These are phyloP conservation scores for Sarcodon sp. DNA, from an alignment of 768 basidiomycete genomes.

Conservation along the genomic window DNA sequence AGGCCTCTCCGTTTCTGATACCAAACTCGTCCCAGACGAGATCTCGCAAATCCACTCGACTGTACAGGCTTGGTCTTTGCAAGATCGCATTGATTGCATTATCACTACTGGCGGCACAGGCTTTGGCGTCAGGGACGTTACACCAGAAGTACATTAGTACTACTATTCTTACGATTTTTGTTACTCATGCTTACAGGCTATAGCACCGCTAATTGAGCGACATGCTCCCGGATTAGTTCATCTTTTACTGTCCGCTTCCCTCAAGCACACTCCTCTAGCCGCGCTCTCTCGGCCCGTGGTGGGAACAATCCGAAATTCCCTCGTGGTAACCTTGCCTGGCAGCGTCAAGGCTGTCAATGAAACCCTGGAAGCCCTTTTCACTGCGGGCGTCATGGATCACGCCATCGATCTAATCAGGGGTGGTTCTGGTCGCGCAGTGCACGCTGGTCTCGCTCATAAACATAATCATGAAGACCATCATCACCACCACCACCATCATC, in stretches of 20 bases:
- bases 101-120: constrained; percentile 85
- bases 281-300: constrained; percentile 77
- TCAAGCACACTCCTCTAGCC: constrained; percentile 67
- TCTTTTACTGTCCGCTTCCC: constrained; percentile 52
- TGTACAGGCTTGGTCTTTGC: constrained; percentile 32
- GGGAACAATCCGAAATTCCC: constrained; percentile 50
- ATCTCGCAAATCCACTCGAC: constrained; percentile 30
- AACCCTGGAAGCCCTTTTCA: constrained; percentile 51
- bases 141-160: constrained; percentile 73
- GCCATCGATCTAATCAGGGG: constrained; percentile 65
- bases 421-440: constrained; percentile 47
- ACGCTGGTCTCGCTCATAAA: constrained; percentile 26
- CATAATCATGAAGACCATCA: constrained; percentile 16
- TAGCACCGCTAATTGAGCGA: constrained; percentile 51
- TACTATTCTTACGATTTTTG: not conserved
- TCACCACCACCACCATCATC: constrained; percentile 24
- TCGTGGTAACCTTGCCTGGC: constrained; percentile 76
- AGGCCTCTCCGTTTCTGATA: not conserved
- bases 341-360: constrained; percentile 80
- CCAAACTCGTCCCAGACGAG: constrained; percentile 56
- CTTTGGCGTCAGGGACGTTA: constrained; percentile 67
- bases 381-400: constrained; percentile 46
- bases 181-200: constrained; percentile 27
- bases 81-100: constrained; percentile 51
- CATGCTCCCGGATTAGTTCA: constrained; percentile 64